Evolutionary conservation across 1,139 yeast genomes (phyloP).

Genomic region (Blastobotrys arbuscula): DNA sequence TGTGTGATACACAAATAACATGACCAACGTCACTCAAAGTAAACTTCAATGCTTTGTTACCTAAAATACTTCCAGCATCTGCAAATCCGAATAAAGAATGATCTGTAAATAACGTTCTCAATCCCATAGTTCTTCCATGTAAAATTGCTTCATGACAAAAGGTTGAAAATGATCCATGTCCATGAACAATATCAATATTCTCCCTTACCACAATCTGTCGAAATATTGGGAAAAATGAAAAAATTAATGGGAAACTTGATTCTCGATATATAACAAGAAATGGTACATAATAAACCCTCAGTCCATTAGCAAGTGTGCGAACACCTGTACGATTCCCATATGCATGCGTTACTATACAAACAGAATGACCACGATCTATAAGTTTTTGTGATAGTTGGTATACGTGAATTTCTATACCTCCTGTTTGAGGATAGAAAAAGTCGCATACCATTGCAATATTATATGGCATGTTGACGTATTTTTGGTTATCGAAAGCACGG

Average conservation of each 20-base stretch:
- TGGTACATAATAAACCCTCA: slow-evolving; percentile 90
- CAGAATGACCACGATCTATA: slow-evolving; percentile 82
- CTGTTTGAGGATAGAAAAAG: slow-evolving; percentile 97
- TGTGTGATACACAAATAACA: slow-evolving; percentile 91
- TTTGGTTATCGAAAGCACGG: background rate
- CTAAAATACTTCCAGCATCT: slow-evolving; percentile 74
- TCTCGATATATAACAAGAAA: slow-evolving; percentile 72
- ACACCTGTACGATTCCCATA: slow-evolving; percentile 80
- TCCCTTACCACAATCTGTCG: slow-evolving; percentile 85
- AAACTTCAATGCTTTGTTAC: slow-evolving; percentile 80
- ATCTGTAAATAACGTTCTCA: slow-evolving; percentile 87
- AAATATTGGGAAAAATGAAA: slow-evolving; percentile 77
- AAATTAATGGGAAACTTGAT: slow-evolving; percentile 83
- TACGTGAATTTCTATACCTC: slow-evolving; percentile 95
- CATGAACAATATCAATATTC: slow-evolving; percentile 81
- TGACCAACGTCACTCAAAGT: slow-evolving; percentile 84
- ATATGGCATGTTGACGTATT: slow-evolving; percentile 5
- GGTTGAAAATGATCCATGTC: slow-evolving; percentile 86
- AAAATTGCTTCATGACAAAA: slow-evolving; percentile 85
- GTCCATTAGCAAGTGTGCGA: slow-evolving; percentile 77
- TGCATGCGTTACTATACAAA: slow-evolving; percentile 83
- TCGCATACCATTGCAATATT: slow-evolving; percentile 70
- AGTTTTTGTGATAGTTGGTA: slow-evolving; percentile 78
- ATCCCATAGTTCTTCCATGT: slow-evolving; percentile 91
- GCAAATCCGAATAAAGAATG: slow-evolving; percentile 95